phyloP scores from a whole-genome alignment of 441 rosid species.

The Adansonia gregorii region DNA sequence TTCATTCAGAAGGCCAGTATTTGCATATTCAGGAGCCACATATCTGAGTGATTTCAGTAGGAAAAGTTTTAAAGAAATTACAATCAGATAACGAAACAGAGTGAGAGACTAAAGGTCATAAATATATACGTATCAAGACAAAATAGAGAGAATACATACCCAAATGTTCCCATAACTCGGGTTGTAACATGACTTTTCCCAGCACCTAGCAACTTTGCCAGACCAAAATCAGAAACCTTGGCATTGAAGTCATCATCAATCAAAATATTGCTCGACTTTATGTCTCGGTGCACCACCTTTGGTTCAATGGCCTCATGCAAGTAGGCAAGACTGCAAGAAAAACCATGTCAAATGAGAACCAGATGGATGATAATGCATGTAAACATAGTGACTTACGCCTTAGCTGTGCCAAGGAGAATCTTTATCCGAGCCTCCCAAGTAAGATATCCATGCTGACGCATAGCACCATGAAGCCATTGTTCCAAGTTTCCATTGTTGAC shows the following conservation, averaged over 20 bases:
- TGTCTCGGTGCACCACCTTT: slow-evolving; percentile 97
- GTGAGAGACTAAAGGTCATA: not conserved
- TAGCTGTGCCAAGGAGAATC: slow-evolving; percentile 87
- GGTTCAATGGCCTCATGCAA: slow-evolving; percentile 98
- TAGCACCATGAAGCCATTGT: slow-evolving; percentile 98
- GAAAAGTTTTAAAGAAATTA: not conserved
- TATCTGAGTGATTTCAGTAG: slow-evolving; percentile 52
- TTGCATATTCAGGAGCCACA: slow-evolving; percentile 97
- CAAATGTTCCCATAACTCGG: slow-evolving; percentile 98
- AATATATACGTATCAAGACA: not conserved
- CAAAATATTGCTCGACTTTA: slow-evolving; percentile 90
- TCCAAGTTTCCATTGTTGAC: slow-evolving; percentile 94
- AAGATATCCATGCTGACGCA: slow-evolving; percentile 85
- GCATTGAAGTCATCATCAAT: slow-evolving; percentile 90
- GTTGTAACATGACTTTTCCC: slow-evolving; percentile 98
- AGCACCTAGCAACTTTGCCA: slow-evolving; percentile 93
- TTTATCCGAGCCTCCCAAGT: slow-evolving; percentile 98
- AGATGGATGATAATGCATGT: slow-evolving; percentile 14
- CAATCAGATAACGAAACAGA: slow-evolving; percentile 11
- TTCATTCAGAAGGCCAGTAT: slow-evolving; percentile 91
- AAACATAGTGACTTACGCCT: slow-evolving; percentile 66
- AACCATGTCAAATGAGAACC: slow-evolving; percentile 29
- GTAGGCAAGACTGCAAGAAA: slow-evolving; percentile 78
- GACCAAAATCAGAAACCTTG: slow-evolving; percentile 94
- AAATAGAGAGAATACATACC: slow-evolving; percentile 44